phyloP scores from a whole-genome alignment of 257 asterid species.

The Thymus mandschuricus region DNA sequence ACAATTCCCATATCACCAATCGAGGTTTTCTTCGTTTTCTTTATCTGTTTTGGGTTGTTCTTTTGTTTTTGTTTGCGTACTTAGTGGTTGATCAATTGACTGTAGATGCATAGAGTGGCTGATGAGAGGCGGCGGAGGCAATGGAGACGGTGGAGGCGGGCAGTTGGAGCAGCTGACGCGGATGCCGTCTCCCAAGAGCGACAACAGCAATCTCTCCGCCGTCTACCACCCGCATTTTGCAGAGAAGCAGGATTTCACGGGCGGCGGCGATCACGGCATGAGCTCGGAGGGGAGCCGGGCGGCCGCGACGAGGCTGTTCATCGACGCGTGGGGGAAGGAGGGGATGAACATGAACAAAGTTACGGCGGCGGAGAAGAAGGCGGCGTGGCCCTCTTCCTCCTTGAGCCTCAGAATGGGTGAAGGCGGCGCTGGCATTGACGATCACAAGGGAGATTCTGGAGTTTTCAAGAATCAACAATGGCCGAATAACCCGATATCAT shows the following conservation, averaged over 20 bases:
- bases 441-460: conserved; percentile 15
- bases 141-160: not conserved
- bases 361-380: conserved; percentile 28
- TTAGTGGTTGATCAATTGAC: not conserved
- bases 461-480: not conserved
- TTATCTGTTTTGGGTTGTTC: too few relatives aligned
- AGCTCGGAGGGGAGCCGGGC: conserved; percentile 26
- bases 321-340: conserved; percentile 51
- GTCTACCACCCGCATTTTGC: conserved; percentile 30
- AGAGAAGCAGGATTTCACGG: conserved; percentile 17
- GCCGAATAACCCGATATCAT: not conserved
- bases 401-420: conserved; percentile 36
- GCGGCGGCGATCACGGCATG: not conserved
- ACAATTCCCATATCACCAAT: conserved; percentile 42
- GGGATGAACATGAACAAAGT: conserved; percentile 11
- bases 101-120: conserved; percentile 57
- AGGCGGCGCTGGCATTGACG: not conserved
- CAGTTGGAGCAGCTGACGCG: conserved; percentile 1
- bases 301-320: conserved; percentile 48
- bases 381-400: conserved; percentile 44
- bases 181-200: not conserved
- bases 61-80: too few relatives aligned
- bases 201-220: conserved; percentile 15
- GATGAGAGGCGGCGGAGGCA: conserved; percentile 43
- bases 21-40: conserved; percentile 41